Evolutionary conservation across 495 filamentous ascomycete species (phyloP).

Genomic region (Aspergillus coremiiformis): DNA sequence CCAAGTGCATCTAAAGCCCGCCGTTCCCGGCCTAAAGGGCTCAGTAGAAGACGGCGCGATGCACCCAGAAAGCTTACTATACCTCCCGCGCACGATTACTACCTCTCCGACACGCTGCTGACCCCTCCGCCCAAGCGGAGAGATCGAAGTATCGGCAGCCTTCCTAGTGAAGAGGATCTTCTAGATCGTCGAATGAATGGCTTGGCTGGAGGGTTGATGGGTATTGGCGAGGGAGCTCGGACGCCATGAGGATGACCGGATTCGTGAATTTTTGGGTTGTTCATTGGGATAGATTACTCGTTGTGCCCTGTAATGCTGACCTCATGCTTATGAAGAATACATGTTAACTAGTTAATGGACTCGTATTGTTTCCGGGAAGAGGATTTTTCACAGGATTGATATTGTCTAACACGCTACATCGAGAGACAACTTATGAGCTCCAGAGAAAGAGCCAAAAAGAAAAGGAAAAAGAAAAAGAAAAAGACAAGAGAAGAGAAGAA

Average conservation of each 20-base stretch:
- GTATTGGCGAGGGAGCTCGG: slow-evolving; percentile 42
- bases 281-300: not conserved
- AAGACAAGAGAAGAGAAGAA: not conserved
- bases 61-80: slow-evolving; percentile 20
- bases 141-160: slow-evolving; percentile 57
- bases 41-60: slow-evolving; percentile 7
- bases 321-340: too few relatives aligned
- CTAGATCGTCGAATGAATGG: slow-evolving; percentile 80
- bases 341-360: too few relatives aligned
- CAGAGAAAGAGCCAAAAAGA: not conserved
- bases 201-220: slow-evolving; percentile 70
- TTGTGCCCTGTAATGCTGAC: not conserved
- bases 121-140: slow-evolving; percentile 22
- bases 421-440: too few relatives aligned
- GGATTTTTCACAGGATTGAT: too few relatives aligned
- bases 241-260: slow-evolving; percentile 22
- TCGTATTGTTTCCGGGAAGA: too few relatives aligned
- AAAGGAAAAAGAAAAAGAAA: not conserved
- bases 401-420: too few relatives aligned
- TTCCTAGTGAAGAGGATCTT: slow-evolving; percentile 79
- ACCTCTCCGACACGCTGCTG: slow-evolving; percentile 10
- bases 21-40: not conserved
- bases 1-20: slow-evolving; percentile 7
- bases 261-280: not conserved
- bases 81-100: slow-evolving; percentile 20